Base-by-base conservation (phyloP, 1,139 yeast genomes). In the Yamadazyma membranifaciens region DNA sequence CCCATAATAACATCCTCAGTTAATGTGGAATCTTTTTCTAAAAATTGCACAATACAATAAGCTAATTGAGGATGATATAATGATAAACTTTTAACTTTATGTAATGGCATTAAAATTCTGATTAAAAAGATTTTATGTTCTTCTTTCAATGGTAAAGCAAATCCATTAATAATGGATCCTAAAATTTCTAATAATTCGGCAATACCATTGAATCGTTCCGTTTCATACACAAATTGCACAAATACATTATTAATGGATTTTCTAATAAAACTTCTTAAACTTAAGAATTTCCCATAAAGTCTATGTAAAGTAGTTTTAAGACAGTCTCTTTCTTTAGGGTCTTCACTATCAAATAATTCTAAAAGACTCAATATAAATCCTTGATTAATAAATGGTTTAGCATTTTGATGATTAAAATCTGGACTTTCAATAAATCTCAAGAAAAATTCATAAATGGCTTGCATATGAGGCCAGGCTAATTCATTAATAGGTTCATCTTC, bases 391-490 rank as follows among this genome's bases (percentile, higher is more conserved):
- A 81, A 91, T 52, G 87, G 94, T 62, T 91, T 91, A 20, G 98
- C 98, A 46, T 87, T 73, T 47, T 88, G 89, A 56, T 91, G 96
- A 57, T 88, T 88, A 60, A 94, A 92, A 64, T 91, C 98, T 4
- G 96, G 95, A 49, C 92, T 83, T 64, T 92, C 98, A 47, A 92
- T 84, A 64, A 92, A 92, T 55, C 96, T 73, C 47, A 94, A 69
- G 60, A 92, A 92, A 57, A 92, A 88, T 61, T 92, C 98, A 66
- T 94, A 92, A 33, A 91, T 95, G 33, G 91, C 80, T 64, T 88
- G 95, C 97, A 94, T 92, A 62, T 92, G 99, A 4, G 98, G 96
- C 99, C 99, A 92, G 5, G 98, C 92, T 46, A 92, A 80, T 60
- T 94, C 98, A 56, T 82, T 81, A 33, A 92, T 95, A 1, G 98